phyloP scores from a whole-genome alignment of 192 early-diverging fungal genomes.

The Chytriomyces sp. region DNA sequence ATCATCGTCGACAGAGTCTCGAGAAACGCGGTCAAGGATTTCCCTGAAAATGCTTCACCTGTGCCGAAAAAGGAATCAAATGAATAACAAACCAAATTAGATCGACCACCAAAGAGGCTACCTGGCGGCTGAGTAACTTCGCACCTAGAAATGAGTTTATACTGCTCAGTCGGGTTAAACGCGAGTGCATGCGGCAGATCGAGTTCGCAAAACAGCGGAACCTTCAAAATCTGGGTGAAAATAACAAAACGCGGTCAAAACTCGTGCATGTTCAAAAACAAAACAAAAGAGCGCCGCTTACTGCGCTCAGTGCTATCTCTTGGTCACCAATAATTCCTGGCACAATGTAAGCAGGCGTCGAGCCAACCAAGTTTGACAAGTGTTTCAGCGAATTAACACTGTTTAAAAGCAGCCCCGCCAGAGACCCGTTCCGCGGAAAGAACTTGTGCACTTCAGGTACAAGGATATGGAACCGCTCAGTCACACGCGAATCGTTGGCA shows the following conservation, averaged over 20 bases:
- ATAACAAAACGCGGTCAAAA: neutral
- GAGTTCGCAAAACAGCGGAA: constrained; percentile 11
- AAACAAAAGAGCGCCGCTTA: neutral
- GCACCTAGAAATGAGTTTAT: constrained; percentile 14
- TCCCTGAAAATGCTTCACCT: too few relatives aligned
- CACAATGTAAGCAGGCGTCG: constrained; percentile 25
- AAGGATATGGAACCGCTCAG: constrained; percentile 16
- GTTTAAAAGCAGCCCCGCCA: constrained; percentile 7
- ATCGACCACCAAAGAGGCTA: neutral
- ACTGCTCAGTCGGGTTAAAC: constrained; percentile 9
- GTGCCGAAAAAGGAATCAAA: neutral
- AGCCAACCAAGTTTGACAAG: neutral
- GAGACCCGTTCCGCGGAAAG: constrained; percentile 1
- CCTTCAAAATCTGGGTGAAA: constrained; percentile 4
- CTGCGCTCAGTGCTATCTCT: constrained; percentile 21
- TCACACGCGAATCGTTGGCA: neutral
- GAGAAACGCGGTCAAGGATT: neutral
- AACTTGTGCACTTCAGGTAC: constrained; percentile 13
- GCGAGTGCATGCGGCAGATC: neutral
- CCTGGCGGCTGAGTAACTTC: neutral
- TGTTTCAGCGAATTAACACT: constrained; percentile 15
- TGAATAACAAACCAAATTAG: too few relatives aligned
- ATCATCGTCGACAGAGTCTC: neutral
- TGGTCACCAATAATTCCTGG: constrained; percentile 19
- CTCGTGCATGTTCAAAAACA: neutral